Conservation (phyloP, 1,284 basidiomycete genomes). For the Tilletia indica region DNA sequence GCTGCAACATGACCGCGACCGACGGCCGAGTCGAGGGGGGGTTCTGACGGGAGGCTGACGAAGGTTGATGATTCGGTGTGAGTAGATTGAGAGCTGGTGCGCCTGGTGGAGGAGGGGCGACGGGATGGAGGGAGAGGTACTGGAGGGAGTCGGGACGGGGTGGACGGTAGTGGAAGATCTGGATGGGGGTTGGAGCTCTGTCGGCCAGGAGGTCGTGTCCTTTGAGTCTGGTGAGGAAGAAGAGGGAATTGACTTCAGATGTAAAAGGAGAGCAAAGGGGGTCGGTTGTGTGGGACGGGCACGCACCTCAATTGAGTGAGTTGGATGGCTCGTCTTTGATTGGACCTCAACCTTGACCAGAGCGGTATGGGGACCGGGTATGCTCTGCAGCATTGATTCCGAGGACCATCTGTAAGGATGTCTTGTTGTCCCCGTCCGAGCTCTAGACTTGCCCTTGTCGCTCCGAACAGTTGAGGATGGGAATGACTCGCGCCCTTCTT, state of each 20-base stretch:
- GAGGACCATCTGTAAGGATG: neutral
- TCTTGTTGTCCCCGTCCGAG: neutral
- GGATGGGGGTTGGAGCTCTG: constrained; percentile 16
- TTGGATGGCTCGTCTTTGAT: neutral
- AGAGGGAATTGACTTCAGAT: neutral
- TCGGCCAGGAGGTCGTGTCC: neutral
- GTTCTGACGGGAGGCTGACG: too few species aligned
- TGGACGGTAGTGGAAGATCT: constrained; percentile 60
- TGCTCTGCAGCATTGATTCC: neutral
- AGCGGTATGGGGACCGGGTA: neutral
- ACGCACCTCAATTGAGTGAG: neutral
- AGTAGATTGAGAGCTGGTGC: constrained; percentile 23
- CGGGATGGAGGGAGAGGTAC: constrained; percentile 62
- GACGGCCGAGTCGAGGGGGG: too few species aligned
- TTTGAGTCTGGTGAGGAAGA: neutral
- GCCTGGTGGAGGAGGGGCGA: constrained; percentile 48
- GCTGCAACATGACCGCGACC: constrained; percentile 27
- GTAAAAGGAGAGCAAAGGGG: neutral
- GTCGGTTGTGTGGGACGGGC: neutral
- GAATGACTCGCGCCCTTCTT: neutral
- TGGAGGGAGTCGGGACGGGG: constrained; percentile 62
- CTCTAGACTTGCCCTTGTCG: neutral
- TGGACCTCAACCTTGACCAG: neutral
- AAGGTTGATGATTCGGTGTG: too few species aligned
- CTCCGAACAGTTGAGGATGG: too few species aligned